Base-by-base conservation (phyloP, 257 asterid genomes). In the Datura wrightii region DNA sequence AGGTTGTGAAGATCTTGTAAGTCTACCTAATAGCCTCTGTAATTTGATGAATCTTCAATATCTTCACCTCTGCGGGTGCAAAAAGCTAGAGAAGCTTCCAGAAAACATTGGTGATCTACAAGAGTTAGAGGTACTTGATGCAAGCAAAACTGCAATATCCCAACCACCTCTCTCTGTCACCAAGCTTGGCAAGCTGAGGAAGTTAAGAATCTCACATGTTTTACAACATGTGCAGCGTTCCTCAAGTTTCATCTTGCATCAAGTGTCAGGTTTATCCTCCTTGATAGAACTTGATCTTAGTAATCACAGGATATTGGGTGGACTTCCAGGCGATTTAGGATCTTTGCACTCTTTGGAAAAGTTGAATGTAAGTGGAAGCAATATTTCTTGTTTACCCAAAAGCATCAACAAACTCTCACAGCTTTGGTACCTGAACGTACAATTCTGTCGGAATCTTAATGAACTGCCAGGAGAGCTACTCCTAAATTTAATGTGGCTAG, bases 61-160 rank as follows among this genome's bases (percentile, higher is more conserved):
- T 0, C 83, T 79, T 79, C 0, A 3, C 5, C 36, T 79, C 16
- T 3, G 4, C 0, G 5, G 50, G 5, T 79, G 83, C 50, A 16
- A 15, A 5, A 36, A 3, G 3, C 16, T 79, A 15, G 83, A 79
- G 83, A 52, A 36, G 50, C 16, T 79, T 55, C 83, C 67, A 36
- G 83, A 79, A 36, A 79, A 79, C 18, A 14, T 79, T 34, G 83
- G 83, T n/a, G 16, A 54, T 42, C 0, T 79, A 18, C 37, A n/a
- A 37, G 15, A 16, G 6, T 1, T 79, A 15, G 0, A 0, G 0
- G 0, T 0, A 0, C 70, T 79, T 37, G 1, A 37, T 16, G 65
- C 37, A 4, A 8, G 16, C 0, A 3, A 16, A 0, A 79, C 70
- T 16, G 71, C 71, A 41, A 56, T 80, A 0, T 56, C 10, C 11